Percentiles rank a stretch among this genome's conserved stretches.
Evolutionary conservation across 2,329 filamentous ascomycete species (phyloP).

Genomic region (Hysterium pulicare): DNA sequence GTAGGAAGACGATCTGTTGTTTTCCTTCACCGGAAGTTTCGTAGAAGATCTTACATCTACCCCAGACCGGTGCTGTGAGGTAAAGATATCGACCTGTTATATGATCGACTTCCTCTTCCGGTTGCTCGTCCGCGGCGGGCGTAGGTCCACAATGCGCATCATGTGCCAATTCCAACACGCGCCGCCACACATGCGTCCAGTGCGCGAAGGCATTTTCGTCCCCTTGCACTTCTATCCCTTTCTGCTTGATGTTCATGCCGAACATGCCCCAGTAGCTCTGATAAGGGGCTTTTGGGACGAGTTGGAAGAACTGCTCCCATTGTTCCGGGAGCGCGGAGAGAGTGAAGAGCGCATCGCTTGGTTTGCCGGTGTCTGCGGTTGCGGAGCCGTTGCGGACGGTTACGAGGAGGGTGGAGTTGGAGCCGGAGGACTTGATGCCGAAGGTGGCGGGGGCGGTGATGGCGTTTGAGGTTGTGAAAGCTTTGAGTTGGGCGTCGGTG

Average conservation of each 20-base stretch:
- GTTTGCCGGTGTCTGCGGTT: conserved; percentile 22
- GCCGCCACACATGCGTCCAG: conserved; percentile 47
- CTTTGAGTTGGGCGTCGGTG: conserved; percentile 32
- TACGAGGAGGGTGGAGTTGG: conserved; percentile 32
- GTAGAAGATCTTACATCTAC: conserved; percentile 49
- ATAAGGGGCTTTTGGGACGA: conserved; percentile 42
- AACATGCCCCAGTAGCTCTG: conserved; percentile 47
- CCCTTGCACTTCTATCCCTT: conserved; percentile 47
- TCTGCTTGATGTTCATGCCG: conserved; percentile 50
- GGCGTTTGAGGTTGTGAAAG: conserved; percentile 33
- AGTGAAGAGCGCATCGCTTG: conserved; percentile 36
- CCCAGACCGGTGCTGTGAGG: conserved; percentile 47
- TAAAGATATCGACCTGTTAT: conserved; percentile 49
- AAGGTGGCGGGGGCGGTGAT: conserved; percentile 33
- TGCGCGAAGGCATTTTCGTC: conserved; percentile 44
- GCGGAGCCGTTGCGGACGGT: conserved; percentile 29
- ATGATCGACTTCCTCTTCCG: conserved; percentile 38
- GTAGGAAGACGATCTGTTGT: conserved; percentile 38
- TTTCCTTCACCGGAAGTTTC: conserved; percentile 47
- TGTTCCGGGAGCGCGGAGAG: conserved; percentile 44
- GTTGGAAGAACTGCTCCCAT: conserved; percentile 47
- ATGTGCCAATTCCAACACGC: conserved; percentile 47
- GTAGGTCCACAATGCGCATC: conserved; percentile 47
- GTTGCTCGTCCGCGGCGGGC: conserved; percentile 38
- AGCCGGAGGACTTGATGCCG: conserved; percentile 33